Conservation (phyloP, 1,284 basidiomycete genomes). For the Stygiomarasmius scandens region DNA sequence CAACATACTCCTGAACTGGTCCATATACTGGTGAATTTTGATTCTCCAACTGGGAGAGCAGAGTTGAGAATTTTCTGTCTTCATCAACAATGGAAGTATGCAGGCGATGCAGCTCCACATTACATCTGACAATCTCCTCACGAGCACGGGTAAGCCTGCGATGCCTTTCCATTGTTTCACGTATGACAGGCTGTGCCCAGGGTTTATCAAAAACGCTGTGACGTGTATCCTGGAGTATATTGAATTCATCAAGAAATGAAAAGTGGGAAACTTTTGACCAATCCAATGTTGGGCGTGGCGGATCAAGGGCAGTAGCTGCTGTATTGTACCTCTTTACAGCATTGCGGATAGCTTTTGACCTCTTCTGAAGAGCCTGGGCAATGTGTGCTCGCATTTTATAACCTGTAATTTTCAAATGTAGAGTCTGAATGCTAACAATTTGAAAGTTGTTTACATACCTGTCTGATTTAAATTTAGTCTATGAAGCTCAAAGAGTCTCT, state of each 20-base stretch:
- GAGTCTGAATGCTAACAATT: too few relatives aligned
- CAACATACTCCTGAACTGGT: neutral
- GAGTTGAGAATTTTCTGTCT: neutral
- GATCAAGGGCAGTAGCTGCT: slow-evolving; percentile 8
- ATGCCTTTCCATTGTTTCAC: slow-evolving; percentile 6
- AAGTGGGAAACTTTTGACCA: slow-evolving; percentile 4
- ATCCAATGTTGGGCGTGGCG: neutral
- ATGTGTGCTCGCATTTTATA: slow-evolving; percentile 20
- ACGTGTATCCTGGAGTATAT: slow-evolving; percentile 6
- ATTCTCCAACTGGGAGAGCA: neutral
- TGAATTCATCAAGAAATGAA: slow-evolving; percentile 6
- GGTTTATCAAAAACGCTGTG: neutral
- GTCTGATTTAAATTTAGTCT: slow-evolving; percentile 20
- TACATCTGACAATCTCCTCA: slow-evolving; percentile 10
- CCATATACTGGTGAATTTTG: neutral
- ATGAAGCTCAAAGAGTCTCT: slow-evolving; percentile 25
- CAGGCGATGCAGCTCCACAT: slow-evolving; percentile 6
- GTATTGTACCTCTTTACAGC: slow-evolving; percentile 21
- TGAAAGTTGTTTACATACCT: neutral
- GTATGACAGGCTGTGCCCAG: neutral
- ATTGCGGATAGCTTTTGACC: slow-evolving; percentile 16
- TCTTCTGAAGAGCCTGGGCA: slow-evolving; percentile 16
- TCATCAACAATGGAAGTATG: slow-evolving; percentile 11
- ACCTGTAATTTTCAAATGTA: slow-evolving; percentile 10
- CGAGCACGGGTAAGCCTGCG: slow-evolving; percentile 4